Base-by-base conservation (phyloP, 495 filamentous ascomycete species). In the Tetracladium setigerum region DNA sequence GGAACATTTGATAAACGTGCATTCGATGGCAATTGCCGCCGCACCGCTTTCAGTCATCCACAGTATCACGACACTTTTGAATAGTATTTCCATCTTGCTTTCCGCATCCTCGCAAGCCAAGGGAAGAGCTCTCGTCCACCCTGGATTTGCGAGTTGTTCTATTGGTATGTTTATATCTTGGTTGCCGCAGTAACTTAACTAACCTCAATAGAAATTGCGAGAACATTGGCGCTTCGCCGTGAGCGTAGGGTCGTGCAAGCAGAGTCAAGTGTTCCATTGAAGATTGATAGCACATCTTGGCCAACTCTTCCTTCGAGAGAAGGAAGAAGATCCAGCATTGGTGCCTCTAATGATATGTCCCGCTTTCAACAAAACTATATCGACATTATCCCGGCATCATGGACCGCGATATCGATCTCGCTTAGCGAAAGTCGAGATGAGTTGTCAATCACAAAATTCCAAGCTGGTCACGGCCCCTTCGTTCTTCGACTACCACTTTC, bases 391-490 rank as follows among this genome's bases (percentile, higher is more conserved):
- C 94, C 92, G 0, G 63, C 69, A 16, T 62, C 70, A 17, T 98
- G 92, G 92, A 88, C 82, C 33, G 87, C 87, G 5, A 67, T 97
- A 7, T 96, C 91, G 0, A 66, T 98, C 22, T 83, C 86, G 0
- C 58, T 97, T 14, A 91, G 83, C 58, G 87, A 92, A 30, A 81
- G 79, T 42, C 73, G 70, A 8, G 81, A 84, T 11, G 91, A 96
- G 51, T 82, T 98, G 12, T 83, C 82, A 49, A 79, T 95, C 34
- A 88, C 85, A 11, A 83, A 84, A 52, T 77, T 95, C 17, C 79
- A 86, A 48, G 69, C 78, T 30, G 79, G 78, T 14, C 76, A 84
- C 24, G 76, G 72, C 22, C 92, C 94, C 8, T 90, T 97, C 53
- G 76, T 92, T 37, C 65, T 98, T 18, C 82, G 88, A 9, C 72